Evolutionary conservation across 257 asterid species (phyloP).

Genomic region (Orobanche coerulescens): DNA sequence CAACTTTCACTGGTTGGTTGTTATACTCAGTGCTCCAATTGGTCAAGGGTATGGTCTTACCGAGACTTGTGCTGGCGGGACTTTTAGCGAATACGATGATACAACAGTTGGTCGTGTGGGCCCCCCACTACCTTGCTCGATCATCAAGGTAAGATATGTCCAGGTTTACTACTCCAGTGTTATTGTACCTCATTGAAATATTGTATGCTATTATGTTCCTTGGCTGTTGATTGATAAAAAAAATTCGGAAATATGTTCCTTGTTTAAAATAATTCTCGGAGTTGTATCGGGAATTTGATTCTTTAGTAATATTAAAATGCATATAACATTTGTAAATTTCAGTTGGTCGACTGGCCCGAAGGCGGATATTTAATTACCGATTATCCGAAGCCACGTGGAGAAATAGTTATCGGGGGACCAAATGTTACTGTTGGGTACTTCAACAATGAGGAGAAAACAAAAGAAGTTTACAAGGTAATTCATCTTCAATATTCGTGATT

Average conservation of each 20-base stretch:
- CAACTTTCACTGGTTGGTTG: constrained; percentile 12
- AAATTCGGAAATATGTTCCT: too few species aligned
- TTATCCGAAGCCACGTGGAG: constrained; percentile 89
- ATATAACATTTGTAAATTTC: constrained; percentile 20
- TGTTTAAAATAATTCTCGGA: not conserved
- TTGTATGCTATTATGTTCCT: not conserved
- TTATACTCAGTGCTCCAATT: constrained; percentile 71
- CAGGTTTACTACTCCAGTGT: not conserved
- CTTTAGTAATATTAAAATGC: not conserved
- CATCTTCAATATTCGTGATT: not conserved
- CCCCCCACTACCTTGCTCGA: constrained; percentile 85
- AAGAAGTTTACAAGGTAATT: constrained; percentile 83
- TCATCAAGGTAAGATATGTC: constrained; percentile 53
- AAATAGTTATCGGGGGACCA: constrained; percentile 89
- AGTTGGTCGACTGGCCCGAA: constrained; percentile 95
- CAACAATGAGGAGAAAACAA: constrained; percentile 77
- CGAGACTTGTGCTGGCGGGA: constrained; percentile 98
- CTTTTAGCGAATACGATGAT: constrained; percentile 92
- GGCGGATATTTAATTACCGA: constrained; percentile 81
- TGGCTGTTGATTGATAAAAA: not conserved
- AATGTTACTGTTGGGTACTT: constrained; percentile 92
- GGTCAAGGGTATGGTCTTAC: constrained; percentile 99
- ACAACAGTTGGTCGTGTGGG: constrained; percentile 98
- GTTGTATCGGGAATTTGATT: not conserved
- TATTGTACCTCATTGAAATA: not conserved